A percentile compares a stretch with the other conserved stretches of the same genome.
Conservation (phyloP, 257 asterid species). For the Voacanga thouarsii region DNA sequence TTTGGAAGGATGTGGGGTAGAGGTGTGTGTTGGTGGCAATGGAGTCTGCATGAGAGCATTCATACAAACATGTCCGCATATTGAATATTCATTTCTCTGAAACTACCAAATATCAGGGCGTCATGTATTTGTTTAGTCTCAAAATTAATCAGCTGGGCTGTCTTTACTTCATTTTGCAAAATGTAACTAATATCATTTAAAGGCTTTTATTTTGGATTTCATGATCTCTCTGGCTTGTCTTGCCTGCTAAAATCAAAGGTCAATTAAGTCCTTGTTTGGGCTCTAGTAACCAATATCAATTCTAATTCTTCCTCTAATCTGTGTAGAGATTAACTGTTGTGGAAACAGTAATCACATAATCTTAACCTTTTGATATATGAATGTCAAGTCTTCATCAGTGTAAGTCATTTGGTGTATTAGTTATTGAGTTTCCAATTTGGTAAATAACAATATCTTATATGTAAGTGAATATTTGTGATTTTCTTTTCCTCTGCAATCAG, state of each 20-base stretch:
- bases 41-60: not conserved
- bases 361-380: not conserved
- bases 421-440: not conserved
- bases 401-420: no score
- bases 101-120: not conserved
- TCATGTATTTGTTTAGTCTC: not conserved
- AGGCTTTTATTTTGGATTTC: not conserved
- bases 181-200: not conserved
- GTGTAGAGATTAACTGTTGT: no score
- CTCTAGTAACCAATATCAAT: not conserved
- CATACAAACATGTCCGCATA: not conserved
- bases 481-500: no score
- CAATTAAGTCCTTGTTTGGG: not conserved
- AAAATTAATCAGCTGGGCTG: not conserved
- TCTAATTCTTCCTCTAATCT: not conserved
- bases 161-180: not conserved
- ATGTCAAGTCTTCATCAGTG: not conserved
- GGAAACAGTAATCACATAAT: no score
- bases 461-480: no score
- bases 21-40: not conserved
- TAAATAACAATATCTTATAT: no score
- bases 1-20: not conserved
- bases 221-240: not conserved
- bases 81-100: not conserved
- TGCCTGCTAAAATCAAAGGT: not conserved